Evolutionary conservation across 305 asterid species (phyloP).

Genomic region (Ilex paraguariensis): DNA sequence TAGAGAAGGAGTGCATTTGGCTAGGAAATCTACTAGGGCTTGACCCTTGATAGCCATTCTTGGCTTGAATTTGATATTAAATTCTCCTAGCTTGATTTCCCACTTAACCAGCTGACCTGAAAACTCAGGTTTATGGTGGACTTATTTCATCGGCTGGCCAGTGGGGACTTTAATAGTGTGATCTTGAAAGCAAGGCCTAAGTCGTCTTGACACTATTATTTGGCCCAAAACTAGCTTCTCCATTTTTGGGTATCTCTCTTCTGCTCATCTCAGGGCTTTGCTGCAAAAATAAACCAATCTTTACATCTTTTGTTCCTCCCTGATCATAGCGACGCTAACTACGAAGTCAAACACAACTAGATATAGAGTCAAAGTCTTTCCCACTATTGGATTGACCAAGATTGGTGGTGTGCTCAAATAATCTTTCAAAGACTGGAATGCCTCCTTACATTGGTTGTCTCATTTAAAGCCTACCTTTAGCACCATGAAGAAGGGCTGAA

Average conservation of each 20-base stretch:
- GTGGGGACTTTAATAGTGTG: not conserved
- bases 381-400: no score
- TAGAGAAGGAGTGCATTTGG: not conserved
- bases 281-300: no score
- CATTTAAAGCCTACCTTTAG: not conserved
- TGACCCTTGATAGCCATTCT: not conserved
- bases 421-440: no score
- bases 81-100: not conserved
- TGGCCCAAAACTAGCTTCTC: no score
- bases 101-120: not conserved
- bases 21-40: not conserved
- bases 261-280: no score
- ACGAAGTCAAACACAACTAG: no score
- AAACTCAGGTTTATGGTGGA: not conserved
- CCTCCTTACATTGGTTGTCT: no score
- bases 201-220: not conserved
- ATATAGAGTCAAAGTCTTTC: no score
- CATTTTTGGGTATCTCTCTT: no score
- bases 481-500: not conserved
- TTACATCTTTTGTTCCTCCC: no score
- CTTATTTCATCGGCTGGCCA: not conserved
- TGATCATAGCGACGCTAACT: no score
- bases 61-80: not conserved
- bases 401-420: no score
- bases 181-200: not conserved